phyloP scores from a whole-genome alignment of 768 basidiomycete genomes.

The Pluteus cervinus region DNA sequence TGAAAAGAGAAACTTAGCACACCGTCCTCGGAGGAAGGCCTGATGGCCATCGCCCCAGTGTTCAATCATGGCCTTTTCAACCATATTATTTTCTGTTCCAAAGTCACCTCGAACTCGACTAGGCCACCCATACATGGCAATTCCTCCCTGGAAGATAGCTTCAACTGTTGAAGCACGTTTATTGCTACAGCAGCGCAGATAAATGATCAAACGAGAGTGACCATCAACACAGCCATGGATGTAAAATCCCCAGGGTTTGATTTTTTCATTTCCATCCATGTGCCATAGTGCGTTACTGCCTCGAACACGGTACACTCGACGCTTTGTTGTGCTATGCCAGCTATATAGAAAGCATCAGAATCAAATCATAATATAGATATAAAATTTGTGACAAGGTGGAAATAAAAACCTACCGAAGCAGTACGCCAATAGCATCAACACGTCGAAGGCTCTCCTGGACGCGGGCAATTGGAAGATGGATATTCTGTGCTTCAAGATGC shows the following conservation, averaged over 20 bases:
- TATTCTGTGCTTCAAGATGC: constrained; percentile 16
- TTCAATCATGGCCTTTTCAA: constrained; percentile 10
- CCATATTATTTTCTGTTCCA: constrained; percentile 19
- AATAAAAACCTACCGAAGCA: constrained; percentile 12
- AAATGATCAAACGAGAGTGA: constrained; percentile 25
- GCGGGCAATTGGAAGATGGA: constrained; percentile 17
- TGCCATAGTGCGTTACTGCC: constrained; percentile 29
- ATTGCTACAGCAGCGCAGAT: constrained; percentile 20
- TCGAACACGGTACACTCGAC: constrained; percentile 21
- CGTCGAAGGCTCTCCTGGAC: constrained; percentile 18
- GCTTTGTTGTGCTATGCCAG: too few relatives aligned
- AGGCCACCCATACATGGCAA: constrained; percentile 23
- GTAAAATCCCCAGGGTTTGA: constrained; percentile 28
- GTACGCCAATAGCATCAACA: constrained; percentile 23
- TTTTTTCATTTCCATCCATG: constrained; percentile 29
- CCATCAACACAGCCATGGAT: constrained; percentile 33
- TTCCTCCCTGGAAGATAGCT: constrained; percentile 12
- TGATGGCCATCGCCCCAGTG: constrained; percentile 10
- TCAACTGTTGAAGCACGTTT: constrained; percentile 19
- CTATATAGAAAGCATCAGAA: too few relatives aligned
- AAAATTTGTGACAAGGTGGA: too few relatives aligned
- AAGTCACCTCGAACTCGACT: constrained; percentile 20
- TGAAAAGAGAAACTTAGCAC: constrained; percentile 3
- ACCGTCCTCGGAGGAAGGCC: constrained; percentile 16
- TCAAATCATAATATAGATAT: too few relatives aligned